Percentiles rank a stretch among this genome's conserved stretches.
These are phyloP conservation scores for Alternaria brassicae DNA, from an alignment of 2,329 filamentous ascomycete species.

Conservation along the genomic window DNA sequence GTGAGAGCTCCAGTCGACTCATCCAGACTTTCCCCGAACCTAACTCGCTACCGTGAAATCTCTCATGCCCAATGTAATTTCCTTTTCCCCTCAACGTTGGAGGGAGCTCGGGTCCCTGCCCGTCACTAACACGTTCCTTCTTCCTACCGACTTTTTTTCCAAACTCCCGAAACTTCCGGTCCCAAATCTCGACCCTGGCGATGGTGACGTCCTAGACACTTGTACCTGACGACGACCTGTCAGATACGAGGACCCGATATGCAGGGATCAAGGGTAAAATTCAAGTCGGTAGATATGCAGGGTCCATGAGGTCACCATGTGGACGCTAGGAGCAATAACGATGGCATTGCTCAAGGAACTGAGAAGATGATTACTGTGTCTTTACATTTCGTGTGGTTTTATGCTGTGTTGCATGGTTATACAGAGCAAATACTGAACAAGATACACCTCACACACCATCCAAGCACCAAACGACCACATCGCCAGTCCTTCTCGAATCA, in stretches of 20 bases:
- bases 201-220: neutral
- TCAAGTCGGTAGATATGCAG: neutral
- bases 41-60: neutral
- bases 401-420: too few species aligned
- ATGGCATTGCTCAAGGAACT: neutral
- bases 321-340: neutral
- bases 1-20: neutral
- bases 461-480: constrained; percentile 67
- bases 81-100: neutral
- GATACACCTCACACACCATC: constrained; percentile 17
- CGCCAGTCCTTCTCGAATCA: constrained; percentile 66
- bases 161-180: neutral
- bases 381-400: neutral
- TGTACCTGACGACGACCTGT: neutral
- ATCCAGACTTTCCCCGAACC: neutral
- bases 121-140: neutral
- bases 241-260: neutral
- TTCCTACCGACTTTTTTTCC: neutral
- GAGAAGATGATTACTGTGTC: neutral
- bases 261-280: neutral
- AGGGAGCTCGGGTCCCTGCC: neutral
- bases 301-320: neutral
- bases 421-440: neutral
- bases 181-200: neutral
- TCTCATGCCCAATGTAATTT: neutral